Conservation (phyloP, 1,284 basidiomycete species). For the Pseudozyma tsukubaensis region DNA sequence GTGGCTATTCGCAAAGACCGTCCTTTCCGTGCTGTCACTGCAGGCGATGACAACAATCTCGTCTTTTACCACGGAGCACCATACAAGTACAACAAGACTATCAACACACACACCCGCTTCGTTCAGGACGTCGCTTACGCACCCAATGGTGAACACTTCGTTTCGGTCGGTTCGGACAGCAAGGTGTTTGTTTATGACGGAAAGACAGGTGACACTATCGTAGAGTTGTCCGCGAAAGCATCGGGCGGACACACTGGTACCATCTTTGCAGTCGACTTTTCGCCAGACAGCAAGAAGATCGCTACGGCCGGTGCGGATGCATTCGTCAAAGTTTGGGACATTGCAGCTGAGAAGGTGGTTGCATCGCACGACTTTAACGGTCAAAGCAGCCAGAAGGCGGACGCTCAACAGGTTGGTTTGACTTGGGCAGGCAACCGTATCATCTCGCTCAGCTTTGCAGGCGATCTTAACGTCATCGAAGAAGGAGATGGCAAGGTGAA, state of each 20-base stretch:
- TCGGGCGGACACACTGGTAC: conserved; percentile 69
- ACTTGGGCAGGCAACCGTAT: conserved; percentile 79
- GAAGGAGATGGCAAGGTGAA: conserved; percentile 28
- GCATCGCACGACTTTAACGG: conserved; percentile 52
- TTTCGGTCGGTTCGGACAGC: conserved; percentile 89
- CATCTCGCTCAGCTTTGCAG: conserved; percentile 85
- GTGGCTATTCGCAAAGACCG: conserved; percentile 89
- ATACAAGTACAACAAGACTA: conserved; percentile 71
- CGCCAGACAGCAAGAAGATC: conserved; percentile 78
- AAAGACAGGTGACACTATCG: conserved; percentile 79
- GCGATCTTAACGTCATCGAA: conserved; percentile 78
- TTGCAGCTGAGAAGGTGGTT: conserved; percentile 33
- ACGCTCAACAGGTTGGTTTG: conserved; percentile 83
- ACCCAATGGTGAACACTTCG: conserved; percentile 75
- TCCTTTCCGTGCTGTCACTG: conserved; percentile 81
- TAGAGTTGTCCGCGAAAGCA: conserved; percentile 44
- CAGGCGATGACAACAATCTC: conserved; percentile 80
- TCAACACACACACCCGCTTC: conserved; percentile 84
- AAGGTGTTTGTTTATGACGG: conserved; percentile 93
- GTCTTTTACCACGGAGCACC: conserved; percentile 80
- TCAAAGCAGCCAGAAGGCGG: conserved; percentile 45
- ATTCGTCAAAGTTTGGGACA: conserved; percentile 72
- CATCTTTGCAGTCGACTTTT: conserved; percentile 68
- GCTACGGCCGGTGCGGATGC: conserved; percentile 88
- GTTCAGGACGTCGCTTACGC: conserved; percentile 91